Conservation (phyloP, 768 basidiomycete species). For the Lactifluus hygrophoroides region DNA sequence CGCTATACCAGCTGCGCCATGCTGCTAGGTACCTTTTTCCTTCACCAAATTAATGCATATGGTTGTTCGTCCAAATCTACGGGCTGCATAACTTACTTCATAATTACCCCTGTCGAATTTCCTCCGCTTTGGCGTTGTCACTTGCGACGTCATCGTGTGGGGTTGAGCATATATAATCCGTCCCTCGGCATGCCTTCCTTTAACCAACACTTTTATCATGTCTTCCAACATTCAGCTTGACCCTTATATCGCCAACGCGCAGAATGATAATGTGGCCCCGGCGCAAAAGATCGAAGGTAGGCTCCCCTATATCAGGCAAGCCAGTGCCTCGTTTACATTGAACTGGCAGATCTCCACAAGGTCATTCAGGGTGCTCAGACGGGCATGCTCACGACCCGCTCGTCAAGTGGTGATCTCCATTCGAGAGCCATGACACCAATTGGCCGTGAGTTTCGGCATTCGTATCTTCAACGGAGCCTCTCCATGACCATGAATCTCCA, state of each 20-base stretch:
- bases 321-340: too few relatives aligned
- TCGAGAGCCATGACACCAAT: constrained; percentile 74
- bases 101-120: too few relatives aligned
- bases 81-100: too few relatives aligned
- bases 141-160: too few relatives aligned
- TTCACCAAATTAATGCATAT: too few relatives aligned
- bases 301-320: not conserved
- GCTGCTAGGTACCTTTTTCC: too few relatives aligned
- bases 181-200: too few relatives aligned
- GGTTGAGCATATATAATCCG: too few relatives aligned
- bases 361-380: constrained; percentile 56
- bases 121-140: too few relatives aligned
- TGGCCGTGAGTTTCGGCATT: constrained; percentile 38
- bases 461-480: too few relatives aligned
- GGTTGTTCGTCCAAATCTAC: too few relatives aligned
- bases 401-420: constrained; percentile 59
- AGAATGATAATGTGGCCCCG: constrained; percentile 46
- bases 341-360: constrained; percentile 47
- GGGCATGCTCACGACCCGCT: constrained; percentile 74
- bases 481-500: constrained; percentile 22
- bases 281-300: constrained; percentile 60
- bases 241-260: constrained; percentile 61
- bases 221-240: constrained; percentile 41
- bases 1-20: constrained; percentile 27
- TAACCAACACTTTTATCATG: constrained; percentile 13